Evolutionary conservation across 129 eudicot genomes (phyloP).

Genomic region (Flaveria ramosissima): DNA sequence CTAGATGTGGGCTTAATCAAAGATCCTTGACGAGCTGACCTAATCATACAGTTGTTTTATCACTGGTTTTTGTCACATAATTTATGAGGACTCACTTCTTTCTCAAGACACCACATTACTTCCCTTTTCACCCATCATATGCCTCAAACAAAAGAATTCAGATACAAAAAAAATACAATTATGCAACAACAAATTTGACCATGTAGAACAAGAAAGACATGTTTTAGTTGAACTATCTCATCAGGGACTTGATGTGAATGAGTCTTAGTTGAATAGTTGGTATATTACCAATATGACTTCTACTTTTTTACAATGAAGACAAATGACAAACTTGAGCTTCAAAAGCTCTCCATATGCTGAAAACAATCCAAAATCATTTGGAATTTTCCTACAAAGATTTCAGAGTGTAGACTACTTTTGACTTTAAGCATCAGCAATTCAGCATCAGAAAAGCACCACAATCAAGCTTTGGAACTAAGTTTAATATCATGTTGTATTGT

Average conservation of each 20-base stretch:
- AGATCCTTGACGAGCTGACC: not conserved
- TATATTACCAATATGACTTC: slow-evolving; percentile 15
- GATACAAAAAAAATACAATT: not conserved
- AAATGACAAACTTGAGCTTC: not conserved
- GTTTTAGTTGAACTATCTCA: slow-evolving; percentile 2
- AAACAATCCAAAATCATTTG: slow-evolving; percentile 2
- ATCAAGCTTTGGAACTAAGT: slow-evolving; percentile 17
- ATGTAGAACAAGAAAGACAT: slow-evolving; percentile 15
- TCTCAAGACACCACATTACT: slow-evolving; percentile 6
- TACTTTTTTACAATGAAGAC: not conserved
- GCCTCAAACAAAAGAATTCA: not conserved
- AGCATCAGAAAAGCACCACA: not conserved
- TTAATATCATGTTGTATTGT: not conserved
- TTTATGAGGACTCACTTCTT: not conserved
- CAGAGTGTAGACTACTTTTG: not conserved
- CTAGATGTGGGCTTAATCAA: not conserved
- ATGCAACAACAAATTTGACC: slow-evolving; percentile 8
- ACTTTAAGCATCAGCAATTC: slow-evolving; percentile 1
- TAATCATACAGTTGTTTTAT: slow-evolving; percentile 1
- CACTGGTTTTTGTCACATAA: not conserved
- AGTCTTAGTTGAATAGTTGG: not conserved
- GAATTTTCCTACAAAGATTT: not conserved
- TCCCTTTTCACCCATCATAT: not conserved
- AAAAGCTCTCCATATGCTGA: slow-evolving; percentile 16
- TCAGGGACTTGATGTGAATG: not conserved